Conservation (phyloP, 2,329 filamentous ascomycete genomes). For the Epichloe hybrida region DNA sequence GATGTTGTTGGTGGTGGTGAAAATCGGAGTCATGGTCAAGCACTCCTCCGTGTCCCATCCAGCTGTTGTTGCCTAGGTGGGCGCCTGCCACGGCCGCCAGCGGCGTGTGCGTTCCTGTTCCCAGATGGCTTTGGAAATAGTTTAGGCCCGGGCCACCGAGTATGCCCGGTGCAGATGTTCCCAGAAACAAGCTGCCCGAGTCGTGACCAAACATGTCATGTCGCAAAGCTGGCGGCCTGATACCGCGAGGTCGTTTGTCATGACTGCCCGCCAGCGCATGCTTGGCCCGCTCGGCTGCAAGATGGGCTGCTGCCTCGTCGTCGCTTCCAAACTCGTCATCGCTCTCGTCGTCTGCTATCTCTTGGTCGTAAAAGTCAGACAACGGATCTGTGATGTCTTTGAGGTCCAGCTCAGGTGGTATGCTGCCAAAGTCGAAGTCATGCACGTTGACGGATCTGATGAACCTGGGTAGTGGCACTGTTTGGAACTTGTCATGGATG, state of each 20-base stretch:
- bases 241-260: conserved; percentile 11
- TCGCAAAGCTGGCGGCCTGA: conserved; percentile 19
- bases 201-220: conserved; percentile 26
- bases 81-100: conserved; percentile 67
- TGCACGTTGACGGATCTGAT: conserved; percentile 94
- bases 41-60: conserved; percentile 16
- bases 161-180: conserved; percentile 46
- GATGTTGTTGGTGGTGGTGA: conserved; percentile 1
- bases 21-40: conserved; percentile 5
- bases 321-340: conserved; percentile 18
- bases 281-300: conserved; percentile 4
- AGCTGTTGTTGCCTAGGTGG: conserved; percentile 23
- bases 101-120: conserved; percentile 65
- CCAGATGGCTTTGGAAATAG: conserved; percentile 71
- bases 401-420: conserved; percentile 74
- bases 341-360: conserved; percentile 40
- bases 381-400: conserved; percentile 96
- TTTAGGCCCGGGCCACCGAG: conserved; percentile 64
- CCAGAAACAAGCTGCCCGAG: conserved; percentile 43
- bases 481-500: conserved; percentile 91
- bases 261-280: conserved; percentile 1
- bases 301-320: conserved; percentile 23
- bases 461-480: conserved; percentile 81
- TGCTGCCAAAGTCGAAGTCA: conserved; percentile 79
- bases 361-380: conserved; percentile 88